Evolutionary conservation across 208 protist genomes (phyloP).

Genomic region (Trypanosomatidae sp.): DNA sequence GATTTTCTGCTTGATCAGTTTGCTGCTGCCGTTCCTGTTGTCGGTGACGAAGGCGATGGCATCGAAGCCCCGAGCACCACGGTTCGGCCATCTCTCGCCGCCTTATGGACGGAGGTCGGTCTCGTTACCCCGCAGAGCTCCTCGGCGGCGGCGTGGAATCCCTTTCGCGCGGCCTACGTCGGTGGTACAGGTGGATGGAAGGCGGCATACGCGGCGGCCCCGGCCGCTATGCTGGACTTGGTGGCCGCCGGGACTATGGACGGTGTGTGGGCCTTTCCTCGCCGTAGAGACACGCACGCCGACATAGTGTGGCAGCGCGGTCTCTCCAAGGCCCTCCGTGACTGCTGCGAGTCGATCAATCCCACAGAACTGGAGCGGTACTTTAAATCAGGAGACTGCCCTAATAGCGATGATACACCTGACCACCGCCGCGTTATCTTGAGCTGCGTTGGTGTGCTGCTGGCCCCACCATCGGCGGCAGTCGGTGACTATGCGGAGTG

Average conservation of each 20-base stretch:
- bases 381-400: constrained; percentile 16
- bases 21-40: background rate
- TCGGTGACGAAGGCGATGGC: background rate
- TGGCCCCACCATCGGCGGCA: constrained; percentile 33
- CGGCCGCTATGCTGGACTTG: constrained; percentile 17
- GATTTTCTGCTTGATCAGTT: constrained; percentile 13
- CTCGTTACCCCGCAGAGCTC: background rate
- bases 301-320: constrained; percentile 4
- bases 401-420: background rate
- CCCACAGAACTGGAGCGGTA: constrained; percentile 37
- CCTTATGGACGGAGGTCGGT: constrained; percentile 7
- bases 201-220: constrained; percentile 5
- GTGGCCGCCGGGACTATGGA: constrained; percentile 21
- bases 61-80: background rate
- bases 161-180: constrained; percentile 2
- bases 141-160: constrained; percentile 4
- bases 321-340: constrained; percentile 13
- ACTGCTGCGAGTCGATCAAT: constrained; percentile 18
- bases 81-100: background rate
- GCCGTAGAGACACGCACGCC: background rate
- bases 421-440: constrained; percentile 29
- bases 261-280: constrained; percentile 4
- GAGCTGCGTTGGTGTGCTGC: constrained; percentile 49
- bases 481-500: constrained; percentile 35
- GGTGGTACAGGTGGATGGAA: constrained; percentile 10